Conservation (phyloP, 179 eudicot species). For the Beta corolliflora region DNA sequence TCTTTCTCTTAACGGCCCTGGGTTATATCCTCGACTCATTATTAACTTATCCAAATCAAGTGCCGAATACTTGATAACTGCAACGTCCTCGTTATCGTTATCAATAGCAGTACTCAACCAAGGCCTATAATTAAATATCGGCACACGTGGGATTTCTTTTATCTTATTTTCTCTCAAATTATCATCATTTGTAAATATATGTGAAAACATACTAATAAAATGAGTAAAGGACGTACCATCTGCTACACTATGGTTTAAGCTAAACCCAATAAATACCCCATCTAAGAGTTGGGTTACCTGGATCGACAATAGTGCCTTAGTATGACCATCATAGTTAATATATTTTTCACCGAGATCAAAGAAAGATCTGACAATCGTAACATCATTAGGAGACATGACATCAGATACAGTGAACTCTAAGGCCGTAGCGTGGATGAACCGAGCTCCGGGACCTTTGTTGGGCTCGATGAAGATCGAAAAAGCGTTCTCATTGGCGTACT, state of each 20-base stretch:
- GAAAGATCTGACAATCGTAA: neutral
- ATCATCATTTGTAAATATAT: neutral
- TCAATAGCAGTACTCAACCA: neutral
- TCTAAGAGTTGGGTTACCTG: slow-evolving; percentile 25
- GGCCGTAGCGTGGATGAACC: slow-evolving; percentile 15
- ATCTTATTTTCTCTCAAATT: neutral
- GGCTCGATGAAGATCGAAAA: slow-evolving; percentile 14
- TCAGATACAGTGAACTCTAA: neutral
- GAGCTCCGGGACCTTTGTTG: slow-evolving; percentile 20
- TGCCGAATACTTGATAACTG: neutral
- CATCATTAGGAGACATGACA: neutral
- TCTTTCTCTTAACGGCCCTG: neutral
- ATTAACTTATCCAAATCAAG: neutral
- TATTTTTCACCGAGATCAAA: slow-evolving; percentile 22
- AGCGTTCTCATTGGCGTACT: neutral
- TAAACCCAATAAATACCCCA: slow-evolving; percentile 25
- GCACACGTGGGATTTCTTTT: neutral
- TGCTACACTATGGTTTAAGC: slow-evolving; percentile 13
- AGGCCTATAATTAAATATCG: slow-evolving; percentile 7
- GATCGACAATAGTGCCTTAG: slow-evolving; percentile 10
- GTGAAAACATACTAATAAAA: slow-evolving; percentile 17
- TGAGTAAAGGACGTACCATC: slow-evolving; percentile 24
- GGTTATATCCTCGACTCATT: neutral
- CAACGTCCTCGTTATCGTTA: neutral
- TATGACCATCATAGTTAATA: slow-evolving; percentile 16